A percentile compares a stretch with the other conserved stretches of the same genome.
Conservation (phyloP, 129 eudicot species). For the Lactuca saligna region DNA sequence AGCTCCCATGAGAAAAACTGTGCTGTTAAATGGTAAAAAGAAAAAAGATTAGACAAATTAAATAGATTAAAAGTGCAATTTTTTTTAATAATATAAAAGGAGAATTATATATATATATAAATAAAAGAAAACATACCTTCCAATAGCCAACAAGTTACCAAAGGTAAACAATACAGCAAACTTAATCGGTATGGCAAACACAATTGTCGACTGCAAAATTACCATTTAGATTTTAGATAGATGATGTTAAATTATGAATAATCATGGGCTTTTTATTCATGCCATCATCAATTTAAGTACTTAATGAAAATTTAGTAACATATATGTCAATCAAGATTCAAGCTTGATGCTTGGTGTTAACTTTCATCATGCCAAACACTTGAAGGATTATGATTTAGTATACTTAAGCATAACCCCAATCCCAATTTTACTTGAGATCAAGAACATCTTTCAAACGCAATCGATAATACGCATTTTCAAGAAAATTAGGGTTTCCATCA, state of each 20-base stretch:
- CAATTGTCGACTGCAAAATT: slow-evolving; percentile 74
- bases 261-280: too few species aligned
- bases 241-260: slow-evolving; percentile 11
- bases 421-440: too few species aligned
- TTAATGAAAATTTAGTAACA: too few species aligned
- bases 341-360: too few species aligned
- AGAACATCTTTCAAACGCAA: background rate
- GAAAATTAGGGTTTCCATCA: background rate
- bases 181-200: slow-evolving; percentile 81
- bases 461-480: background rate
- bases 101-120: background rate
- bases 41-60: background rate
- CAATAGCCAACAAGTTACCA: slow-evolving; percentile 88
- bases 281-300: too few species aligned
- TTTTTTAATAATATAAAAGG: too few species aligned
- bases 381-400: too few species aligned
- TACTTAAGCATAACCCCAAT: background rate
- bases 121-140: slow-evolving; percentile 56
- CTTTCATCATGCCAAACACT: too few species aligned
- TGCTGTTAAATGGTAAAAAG: slow-evolving; percentile 54
- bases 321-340: too few species aligned
- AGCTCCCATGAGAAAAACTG: slow-evolving; percentile 86
- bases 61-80: background rate
- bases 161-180: slow-evolving; percentile 87
- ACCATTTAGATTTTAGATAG: background rate